Conservation (phyloP, 2,329 filamentous ascomycete species). For the Moelleriella libera region DNA sequence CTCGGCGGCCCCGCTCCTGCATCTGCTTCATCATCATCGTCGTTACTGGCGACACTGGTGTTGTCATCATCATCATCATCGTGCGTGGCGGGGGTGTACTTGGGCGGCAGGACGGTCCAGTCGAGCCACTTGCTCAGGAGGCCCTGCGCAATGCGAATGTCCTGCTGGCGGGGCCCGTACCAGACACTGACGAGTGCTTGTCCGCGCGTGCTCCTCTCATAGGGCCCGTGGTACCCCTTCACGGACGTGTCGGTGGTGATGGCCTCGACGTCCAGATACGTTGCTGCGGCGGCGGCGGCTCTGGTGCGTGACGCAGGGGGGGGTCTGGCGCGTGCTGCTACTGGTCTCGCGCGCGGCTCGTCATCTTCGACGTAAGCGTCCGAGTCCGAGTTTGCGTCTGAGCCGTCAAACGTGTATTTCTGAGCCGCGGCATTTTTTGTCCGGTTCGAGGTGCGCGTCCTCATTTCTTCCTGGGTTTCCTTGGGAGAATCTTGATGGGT, state of each 20-base stretch:
- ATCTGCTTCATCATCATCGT: no score
- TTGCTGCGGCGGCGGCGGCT: slow-evolving; percentile 1
- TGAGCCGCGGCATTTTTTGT: not conserved
- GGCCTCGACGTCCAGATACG: slow-evolving; percentile 18
- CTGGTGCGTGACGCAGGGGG: no score
- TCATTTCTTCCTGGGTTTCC: not conserved
- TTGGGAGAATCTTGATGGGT: no score
- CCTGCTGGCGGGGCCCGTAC: slow-evolving; percentile 24
- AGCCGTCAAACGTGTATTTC: not conserved
- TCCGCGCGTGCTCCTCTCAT: slow-evolving; percentile 18
- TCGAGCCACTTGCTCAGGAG: slow-evolving; percentile 26
- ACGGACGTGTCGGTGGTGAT: slow-evolving; percentile 17
- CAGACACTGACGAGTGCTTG: slow-evolving; percentile 21
- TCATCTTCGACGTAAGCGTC: not conserved
- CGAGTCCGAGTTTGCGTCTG: not conserved
- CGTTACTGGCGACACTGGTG: no score
- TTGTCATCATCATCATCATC: slow-evolving; percentile 6
- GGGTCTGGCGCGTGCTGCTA: no score
- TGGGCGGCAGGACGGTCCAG: slow-evolving; percentile 25
- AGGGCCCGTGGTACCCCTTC: slow-evolving; percentile 20
- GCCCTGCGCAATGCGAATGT: slow-evolving; percentile 19
- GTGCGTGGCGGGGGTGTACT: slow-evolving; percentile 5
- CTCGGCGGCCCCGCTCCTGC: no score
- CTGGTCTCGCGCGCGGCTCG: no score
- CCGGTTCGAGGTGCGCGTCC: not conserved